A percentile compares a stretch with the other conserved stretches of the same genome.
Conservation (phyloP, 257 asterid genomes). For the Echites panduratus region DNA sequence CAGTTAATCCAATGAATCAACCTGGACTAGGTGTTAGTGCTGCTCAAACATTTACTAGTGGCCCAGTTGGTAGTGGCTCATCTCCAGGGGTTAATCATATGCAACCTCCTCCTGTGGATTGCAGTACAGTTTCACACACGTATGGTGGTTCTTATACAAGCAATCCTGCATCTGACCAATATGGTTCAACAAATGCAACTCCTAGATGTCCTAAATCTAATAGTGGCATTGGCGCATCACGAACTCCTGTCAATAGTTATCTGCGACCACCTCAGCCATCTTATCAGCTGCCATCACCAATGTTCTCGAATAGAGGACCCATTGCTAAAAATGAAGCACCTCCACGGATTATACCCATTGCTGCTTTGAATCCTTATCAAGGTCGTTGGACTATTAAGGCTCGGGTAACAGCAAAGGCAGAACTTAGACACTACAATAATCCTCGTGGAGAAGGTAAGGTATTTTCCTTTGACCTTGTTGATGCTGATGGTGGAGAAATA, state of each 20-base stretch:
- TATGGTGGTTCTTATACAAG: conserved; percentile 34
- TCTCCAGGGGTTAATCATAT: conserved; percentile 33
- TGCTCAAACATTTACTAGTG: conserved; percentile 31
- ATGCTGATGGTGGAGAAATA: conserved; percentile 88
- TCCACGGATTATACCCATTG: conserved; percentile 71
- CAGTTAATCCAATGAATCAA: conserved; percentile 43
- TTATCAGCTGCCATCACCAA: conserved; percentile 59
- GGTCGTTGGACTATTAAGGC: conserved; percentile 95
- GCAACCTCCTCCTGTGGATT: conserved; percentile 34
- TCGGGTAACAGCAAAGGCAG: conserved; percentile 75
- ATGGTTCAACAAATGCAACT: conserved; percentile 29
- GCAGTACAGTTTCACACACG: conserved; percentile 30
- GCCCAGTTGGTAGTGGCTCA: conserved; percentile 25
- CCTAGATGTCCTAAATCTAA: conserved; percentile 30
- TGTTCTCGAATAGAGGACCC: conserved; percentile 77
- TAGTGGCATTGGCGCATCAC: conserved; percentile 34
- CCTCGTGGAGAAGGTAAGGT: conserved; percentile 88
- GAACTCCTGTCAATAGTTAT: conserved; percentile 43
- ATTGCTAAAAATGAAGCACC: conserved; percentile 75
- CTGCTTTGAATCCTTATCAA: conserved; percentile 77
- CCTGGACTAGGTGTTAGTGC: conserved; percentile 20
- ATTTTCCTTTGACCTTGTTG: conserved; percentile 90
- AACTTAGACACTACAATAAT: conserved; percentile 68
- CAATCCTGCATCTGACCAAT: conserved; percentile 37
- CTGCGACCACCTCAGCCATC: conserved; percentile 58